Evolutionary conservation across 2,329 filamentous ascomycete species (phyloP), one percentile per base, ranked within the genome.

Genomic region (Fusarium dlaminii): DNA sequence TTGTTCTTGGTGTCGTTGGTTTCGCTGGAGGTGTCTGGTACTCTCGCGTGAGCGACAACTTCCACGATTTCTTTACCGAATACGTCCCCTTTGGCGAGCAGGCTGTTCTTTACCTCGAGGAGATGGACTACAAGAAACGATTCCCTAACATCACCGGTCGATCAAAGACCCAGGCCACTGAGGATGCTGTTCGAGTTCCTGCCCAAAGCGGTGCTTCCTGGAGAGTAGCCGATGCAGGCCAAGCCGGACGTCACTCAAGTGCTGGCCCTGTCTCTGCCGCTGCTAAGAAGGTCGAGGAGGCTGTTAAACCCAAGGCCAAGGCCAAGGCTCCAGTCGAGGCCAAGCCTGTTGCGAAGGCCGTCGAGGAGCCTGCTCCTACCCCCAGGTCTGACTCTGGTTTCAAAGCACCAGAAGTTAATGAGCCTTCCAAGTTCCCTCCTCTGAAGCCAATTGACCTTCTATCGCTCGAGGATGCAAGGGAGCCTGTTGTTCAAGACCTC

Each of bases 61-160:
- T 98, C 89, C 96, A 99, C 85, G 96, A 99, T 84, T 96, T 98
- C 87, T 99, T 99, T 85, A 98, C 95, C 79, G 95, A 98, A 85
- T 99, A 96, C 83, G 85, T 99, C 24, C 96, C 96, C 29, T 98
- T 93, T 77, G 96, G 95, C 79, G 96, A 99, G 85, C 94, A 98
- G 81, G 93, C 93, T 24, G 96, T 99, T 51, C 90, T 97, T 32
- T 98, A 97, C 85, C 92, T 99, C 59, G 96, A 99, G 84, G 96
- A 99, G 85, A 90, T 93, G 76, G 95, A 98, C 80, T 98, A 98
- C 86, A 91, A 93, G 81, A 95, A 93, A 84, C 91, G 94, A 66
- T 98, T 98, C 86, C 89, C 84, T 76, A 86, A 83, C 79, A 85
- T 83, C 43, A 77, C 79, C 64, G 82, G 87, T 66, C 82, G 87